Base-by-base conservation (phyloP, 2,329 filamentous ascomycete species). In the Passalora sequoiae region DNA sequence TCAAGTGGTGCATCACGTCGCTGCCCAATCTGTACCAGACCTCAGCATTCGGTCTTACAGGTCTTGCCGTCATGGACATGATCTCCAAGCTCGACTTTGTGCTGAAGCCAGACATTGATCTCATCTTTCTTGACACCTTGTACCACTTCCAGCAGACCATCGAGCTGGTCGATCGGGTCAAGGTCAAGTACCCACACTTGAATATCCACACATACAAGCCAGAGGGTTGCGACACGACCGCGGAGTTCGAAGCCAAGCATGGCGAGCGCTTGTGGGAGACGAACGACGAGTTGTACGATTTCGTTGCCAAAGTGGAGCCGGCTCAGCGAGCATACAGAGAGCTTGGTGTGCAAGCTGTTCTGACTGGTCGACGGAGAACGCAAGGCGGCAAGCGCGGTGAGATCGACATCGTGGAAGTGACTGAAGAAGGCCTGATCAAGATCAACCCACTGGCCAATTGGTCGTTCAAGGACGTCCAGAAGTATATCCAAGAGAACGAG, bases 361-460 rank as follows among this genome's bases (percentile, higher is more conserved):
- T 98, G 53, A 98, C 92, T 33, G 92, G 92, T 40, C 87, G 92
- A 46, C 81, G 92, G 50, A 81, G 87, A 55, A 94, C 87, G 51
- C 92, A 98, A 69, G 92, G 92, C 50, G 91, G 89, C 52, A 88
- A 92, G 72, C 85, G 92, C 47, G 89, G 89, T 52, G 82, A 85
- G 60, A 81, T 98, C 53, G 84, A 89, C 62, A 86, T 98, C 62
- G 79, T 98, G 60, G 92, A 98, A 68, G 73, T 97, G 19, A 89
- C 96, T 64, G 91, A 95, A 66, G 80, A 84, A 20, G 88, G 88
- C 41, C 76, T 97, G 53, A 80, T 97, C 75, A 98, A 98, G 77
- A 84, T 98, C 78, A 98, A 97, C 75, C 92, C 92, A 9, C 73
- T 98, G 53, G 89, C 89, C 62, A 88, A 89, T 71, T 98, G 92